Evolutionary conservation across 2,329 filamentous ascomycete species (phyloP).

Genomic region (Ambrosiella cleistominuta): DNA sequence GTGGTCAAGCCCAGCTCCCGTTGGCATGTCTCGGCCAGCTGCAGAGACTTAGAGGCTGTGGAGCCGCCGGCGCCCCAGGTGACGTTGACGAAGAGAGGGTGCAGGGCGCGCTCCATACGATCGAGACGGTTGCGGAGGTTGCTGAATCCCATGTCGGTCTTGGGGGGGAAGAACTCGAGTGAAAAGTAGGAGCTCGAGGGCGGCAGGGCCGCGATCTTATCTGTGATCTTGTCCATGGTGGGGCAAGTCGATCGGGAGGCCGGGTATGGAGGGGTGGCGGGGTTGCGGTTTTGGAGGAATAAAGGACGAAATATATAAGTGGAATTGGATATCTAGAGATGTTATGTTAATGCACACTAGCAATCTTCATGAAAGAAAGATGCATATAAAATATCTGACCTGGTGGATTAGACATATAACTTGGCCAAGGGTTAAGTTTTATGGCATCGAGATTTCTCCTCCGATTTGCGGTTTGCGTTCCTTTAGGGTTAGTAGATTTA

Average conservation of each 20-base stretch:
- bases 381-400: too few species aligned
- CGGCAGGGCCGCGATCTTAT: slow-evolving; percentile 84
- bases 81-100: slow-evolving; percentile 87
- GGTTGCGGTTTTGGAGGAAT: neutral
- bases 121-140: slow-evolving; percentile 87
- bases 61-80: slow-evolving; percentile 96
- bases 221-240: slow-evolving; percentile 71
- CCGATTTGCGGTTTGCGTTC: neutral
- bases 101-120: slow-evolving; percentile 82
- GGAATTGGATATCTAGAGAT: too few species aligned
- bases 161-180: slow-evolving; percentile 97
- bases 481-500: neutral
- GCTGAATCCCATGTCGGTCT: slow-evolving; percentile 86
- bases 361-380: too few species aligned
- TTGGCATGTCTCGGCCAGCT: slow-evolving; percentile 90
- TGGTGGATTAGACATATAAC: too few species aligned
- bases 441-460: too few species aligned
- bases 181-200: slow-evolving; percentile 76
- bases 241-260: neutral
- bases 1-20: slow-evolving; percentile 82
- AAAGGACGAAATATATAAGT: neutral
- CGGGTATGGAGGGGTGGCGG: neutral
- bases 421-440: too few species aligned
- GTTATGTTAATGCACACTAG: too few species aligned
- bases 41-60: slow-evolving; percentile 76